phyloP scores from a whole-genome alignment of 805 yeast genomes.

The Myxozyma neotropica region DNA sequence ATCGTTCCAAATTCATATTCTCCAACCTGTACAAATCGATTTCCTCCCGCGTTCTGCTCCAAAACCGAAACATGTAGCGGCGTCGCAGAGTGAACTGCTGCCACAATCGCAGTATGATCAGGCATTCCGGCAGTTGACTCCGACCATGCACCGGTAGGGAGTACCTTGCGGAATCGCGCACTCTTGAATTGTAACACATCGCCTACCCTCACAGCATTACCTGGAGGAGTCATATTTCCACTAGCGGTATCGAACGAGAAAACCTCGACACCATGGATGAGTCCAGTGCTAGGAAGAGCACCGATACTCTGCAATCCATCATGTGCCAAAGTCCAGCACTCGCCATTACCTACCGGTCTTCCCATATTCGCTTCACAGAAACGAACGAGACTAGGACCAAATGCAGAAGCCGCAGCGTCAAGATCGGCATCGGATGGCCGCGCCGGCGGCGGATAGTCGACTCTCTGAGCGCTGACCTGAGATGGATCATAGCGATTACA shows the following conservation, averaged over 20 bases:
- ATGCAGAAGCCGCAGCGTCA: constrained; percentile 35
- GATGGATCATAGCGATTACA: constrained; percentile 43
- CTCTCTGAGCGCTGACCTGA: constrained; percentile 42
- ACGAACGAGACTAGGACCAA: constrained; percentile 42
- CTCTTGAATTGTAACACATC: constrained; percentile 43
- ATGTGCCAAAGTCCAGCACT: constrained; percentile 48
- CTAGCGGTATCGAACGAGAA: not conserved
- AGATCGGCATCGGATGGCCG: constrained; percentile 41
- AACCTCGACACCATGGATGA: constrained; percentile 22
- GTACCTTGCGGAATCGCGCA: constrained; percentile 36
- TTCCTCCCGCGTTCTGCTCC: constrained; percentile 43
- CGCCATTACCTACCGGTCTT: constrained; percentile 44
- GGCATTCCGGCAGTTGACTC: constrained; percentile 40
- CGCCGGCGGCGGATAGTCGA: constrained; percentile 48
- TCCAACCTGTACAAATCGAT: constrained; percentile 40
- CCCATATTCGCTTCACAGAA: constrained; percentile 44
- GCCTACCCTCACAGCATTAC: constrained; percentile 40
- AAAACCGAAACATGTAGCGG: constrained; percentile 26
- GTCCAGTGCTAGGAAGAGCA: constrained; percentile 24
- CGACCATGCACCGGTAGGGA: constrained; percentile 28
- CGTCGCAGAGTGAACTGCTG: constrained; percentile 32
- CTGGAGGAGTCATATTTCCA: constrained; percentile 23
- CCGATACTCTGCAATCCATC: constrained; percentile 41
- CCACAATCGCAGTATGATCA: constrained; percentile 44
- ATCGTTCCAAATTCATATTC: constrained; percentile 37